Evolutionary conservation across 768 basidiomycete genomes (phyloP).

Genomic region (Podaxis sp.): DNA sequence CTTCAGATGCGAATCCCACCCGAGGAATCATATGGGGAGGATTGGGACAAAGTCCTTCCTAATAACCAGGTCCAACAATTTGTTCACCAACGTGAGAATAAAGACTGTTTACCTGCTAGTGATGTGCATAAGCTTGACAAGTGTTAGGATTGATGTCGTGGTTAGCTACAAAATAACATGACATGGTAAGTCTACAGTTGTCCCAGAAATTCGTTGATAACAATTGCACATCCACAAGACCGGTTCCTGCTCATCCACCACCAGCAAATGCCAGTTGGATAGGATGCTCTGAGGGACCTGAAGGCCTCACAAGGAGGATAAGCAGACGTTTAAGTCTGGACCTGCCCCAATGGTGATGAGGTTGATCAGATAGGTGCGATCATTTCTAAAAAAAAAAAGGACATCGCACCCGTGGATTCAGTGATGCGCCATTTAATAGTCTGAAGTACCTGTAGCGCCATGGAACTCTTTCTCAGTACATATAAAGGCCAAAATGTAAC

Average conservation of each 20-base stretch:
- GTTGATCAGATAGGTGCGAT: too few relatives aligned
- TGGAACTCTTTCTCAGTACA: not conserved
- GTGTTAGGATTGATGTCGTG: slow-evolving; percentile 47
- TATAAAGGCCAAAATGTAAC: not conserved
- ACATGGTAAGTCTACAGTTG: slow-evolving; percentile 37
- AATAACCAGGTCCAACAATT: not conserved
- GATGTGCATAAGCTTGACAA: slow-evolving; percentile 36
- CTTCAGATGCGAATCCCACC: slow-evolving; percentile 54
- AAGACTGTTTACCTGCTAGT: slow-evolving; percentile 30
- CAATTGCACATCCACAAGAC: slow-evolving; percentile 42
- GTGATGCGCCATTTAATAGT: too few relatives aligned
- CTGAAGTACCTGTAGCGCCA: not conserved
- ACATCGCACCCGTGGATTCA: too few relatives aligned
- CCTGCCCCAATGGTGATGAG: too few relatives aligned
- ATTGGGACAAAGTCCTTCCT: slow-evolving; percentile 48
- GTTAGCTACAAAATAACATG: slow-evolving; percentile 27
- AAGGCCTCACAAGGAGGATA: slow-evolving; percentile 35
- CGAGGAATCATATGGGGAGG: slow-evolving; percentile 47
- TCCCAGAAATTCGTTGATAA: not conserved
- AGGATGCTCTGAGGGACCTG: too few relatives aligned
- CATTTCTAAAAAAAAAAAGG: too few relatives aligned
- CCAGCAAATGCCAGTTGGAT: too few relatives aligned
- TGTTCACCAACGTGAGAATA: not conserved
- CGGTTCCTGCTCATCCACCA: slow-evolving; percentile 29
- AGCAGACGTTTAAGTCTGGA: too few relatives aligned